These are phyloP conservation scores for Suillus lakei DNA, from an alignment of 768 basidiomycete species.

Conservation along the genomic window DNA sequence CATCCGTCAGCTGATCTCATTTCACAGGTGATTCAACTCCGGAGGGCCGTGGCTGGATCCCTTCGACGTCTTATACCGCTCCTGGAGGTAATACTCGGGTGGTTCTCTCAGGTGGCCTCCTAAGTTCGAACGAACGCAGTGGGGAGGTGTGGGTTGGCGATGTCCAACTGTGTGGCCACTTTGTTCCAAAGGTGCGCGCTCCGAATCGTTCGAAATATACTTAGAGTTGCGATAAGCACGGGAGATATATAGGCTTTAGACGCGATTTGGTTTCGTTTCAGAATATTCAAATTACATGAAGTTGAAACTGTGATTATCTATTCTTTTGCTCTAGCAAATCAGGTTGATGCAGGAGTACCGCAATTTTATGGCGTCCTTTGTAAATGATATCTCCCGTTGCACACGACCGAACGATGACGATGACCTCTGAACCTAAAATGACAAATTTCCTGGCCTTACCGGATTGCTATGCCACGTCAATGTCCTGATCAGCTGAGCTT, in stretches of 20 bases:
- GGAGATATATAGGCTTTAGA: background rate
- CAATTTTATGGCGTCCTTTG: background rate
- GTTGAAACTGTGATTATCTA: background rate
- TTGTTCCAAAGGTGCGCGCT: background rate
- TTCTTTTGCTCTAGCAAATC: background rate
- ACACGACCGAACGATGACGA: background rate
- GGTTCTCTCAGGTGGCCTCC: constrained; percentile 46
- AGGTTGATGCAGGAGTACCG: background rate
- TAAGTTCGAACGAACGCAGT: constrained; percentile 45
- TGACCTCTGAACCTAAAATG: background rate
- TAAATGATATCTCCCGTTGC: background rate
- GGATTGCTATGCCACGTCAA: too few relatives aligned
- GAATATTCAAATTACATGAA: background rate
- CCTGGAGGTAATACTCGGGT: constrained; percentile 28
- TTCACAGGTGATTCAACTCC: constrained; percentile 21
- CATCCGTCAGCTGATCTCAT: background rate
- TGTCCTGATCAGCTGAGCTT: too few relatives aligned
- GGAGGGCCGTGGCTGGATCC: constrained; percentile 50
- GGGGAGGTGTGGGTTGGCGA: constrained; percentile 47
- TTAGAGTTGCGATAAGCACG: background rate
- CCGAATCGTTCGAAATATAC: background rate
- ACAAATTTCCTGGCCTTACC: constrained; percentile 14
- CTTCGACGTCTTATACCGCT: constrained; percentile 30
- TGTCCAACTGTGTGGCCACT: constrained; percentile 21
- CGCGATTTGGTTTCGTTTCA: background rate